These are phyloP conservation scores for Fomes fomentarius DNA, from an alignment of 1,284 basidiomycete species.

Conservation along the genomic window DNA sequence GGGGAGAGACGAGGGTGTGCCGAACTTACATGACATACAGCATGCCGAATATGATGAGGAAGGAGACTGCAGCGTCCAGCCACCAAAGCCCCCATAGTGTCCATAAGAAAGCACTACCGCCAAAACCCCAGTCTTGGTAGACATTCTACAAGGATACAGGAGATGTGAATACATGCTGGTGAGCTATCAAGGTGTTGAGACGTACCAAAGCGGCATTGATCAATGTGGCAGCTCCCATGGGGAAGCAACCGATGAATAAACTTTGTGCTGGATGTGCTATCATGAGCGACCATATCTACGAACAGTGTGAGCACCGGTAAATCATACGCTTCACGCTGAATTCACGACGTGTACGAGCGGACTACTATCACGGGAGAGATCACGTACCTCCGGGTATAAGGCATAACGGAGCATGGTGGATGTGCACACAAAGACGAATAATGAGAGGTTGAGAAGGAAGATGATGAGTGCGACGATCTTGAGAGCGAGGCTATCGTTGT, in stretches of 20 bases:
- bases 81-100: conserved; percentile 68
- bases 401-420: conserved; percentile 49
- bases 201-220: conserved; percentile 41
- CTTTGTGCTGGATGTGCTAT: conserved; percentile 57
- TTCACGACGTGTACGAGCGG: too few relatives aligned
- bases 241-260: conserved; percentile 60
- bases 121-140: conserved; percentile 42
- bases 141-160: conserved; percentile 26
- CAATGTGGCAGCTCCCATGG: conserved; percentile 62
- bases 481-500: conserved; percentile 35
- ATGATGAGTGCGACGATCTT: conserved; percentile 42
- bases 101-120: conserved; percentile 48
- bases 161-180: too few relatives aligned
- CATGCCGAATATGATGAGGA: conserved; percentile 56
- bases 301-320: not conserved
- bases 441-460: conserved; percentile 54
- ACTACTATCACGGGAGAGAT: too few relatives aligned
- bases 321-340: too few relatives aligned
- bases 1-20: not conserved
- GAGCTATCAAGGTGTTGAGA: too few relatives aligned
- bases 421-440: conserved; percentile 52
- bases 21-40: conserved; percentile 57
- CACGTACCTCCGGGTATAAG: conserved; percentile 48
- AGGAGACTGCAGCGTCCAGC: conserved; percentile 52
- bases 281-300: conserved; percentile 34